A percentile compares a stretch with the other conserved stretches of the same genome.
phyloP scores from a whole-genome alignment of 768 basidiomycete genomes.

The Podaxis pistillaris region DNA sequence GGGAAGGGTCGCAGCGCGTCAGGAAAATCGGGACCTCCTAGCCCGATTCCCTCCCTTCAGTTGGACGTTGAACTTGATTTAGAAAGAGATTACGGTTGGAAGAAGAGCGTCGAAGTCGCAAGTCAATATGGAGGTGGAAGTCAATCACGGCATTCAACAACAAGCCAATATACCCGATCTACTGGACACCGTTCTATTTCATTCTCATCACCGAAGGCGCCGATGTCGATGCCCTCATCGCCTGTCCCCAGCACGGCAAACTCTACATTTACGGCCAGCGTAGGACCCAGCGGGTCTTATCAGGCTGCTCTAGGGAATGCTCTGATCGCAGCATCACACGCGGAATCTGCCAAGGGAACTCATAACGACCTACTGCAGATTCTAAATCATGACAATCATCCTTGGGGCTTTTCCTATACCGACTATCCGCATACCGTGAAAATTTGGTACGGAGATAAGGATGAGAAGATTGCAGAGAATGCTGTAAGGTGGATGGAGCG shows the following conservation, averaged over 20 bases:
- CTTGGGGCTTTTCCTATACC: conserved; percentile 89
- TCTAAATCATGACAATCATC: conserved; percentile 82
- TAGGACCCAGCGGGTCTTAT: conserved; percentile 36
- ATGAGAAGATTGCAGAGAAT: conserved; percentile 91
- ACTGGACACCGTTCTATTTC: conserved; percentile 73
- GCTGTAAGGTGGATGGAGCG: conserved; percentile 93
- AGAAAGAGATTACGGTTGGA: conserved; percentile 48
- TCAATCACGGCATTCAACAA: conserved; percentile 28
- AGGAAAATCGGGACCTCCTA: conserved; percentile 40
- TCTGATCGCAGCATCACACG: conserved; percentile 90
- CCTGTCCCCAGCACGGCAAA: conserved; percentile 46
- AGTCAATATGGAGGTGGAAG: conserved; percentile 14
- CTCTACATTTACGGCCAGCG: conserved; percentile 31
- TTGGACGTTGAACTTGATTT: conserved; percentile 59
- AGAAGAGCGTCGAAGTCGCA: conserved; percentile 25
- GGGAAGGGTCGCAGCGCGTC: conserved; percentile 40
- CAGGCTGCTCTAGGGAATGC: conserved; percentile 85
- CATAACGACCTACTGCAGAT: conserved; percentile 91
- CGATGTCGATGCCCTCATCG: conserved; percentile 46
- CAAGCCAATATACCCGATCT: conserved; percentile 39
- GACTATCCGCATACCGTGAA: conserved; percentile 74
- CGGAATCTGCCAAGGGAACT: conserved; percentile 89
- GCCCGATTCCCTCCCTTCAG: conserved; percentile 52
- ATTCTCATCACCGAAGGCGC: conserved; percentile 50
- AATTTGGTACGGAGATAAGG: conserved; percentile 92